Percentiles rank a stretch among this genome's conserved stretches.
Evolutionary conservation across 805 yeast species (phyloP).

Genomic region (Candida qinlingensis): DNA sequence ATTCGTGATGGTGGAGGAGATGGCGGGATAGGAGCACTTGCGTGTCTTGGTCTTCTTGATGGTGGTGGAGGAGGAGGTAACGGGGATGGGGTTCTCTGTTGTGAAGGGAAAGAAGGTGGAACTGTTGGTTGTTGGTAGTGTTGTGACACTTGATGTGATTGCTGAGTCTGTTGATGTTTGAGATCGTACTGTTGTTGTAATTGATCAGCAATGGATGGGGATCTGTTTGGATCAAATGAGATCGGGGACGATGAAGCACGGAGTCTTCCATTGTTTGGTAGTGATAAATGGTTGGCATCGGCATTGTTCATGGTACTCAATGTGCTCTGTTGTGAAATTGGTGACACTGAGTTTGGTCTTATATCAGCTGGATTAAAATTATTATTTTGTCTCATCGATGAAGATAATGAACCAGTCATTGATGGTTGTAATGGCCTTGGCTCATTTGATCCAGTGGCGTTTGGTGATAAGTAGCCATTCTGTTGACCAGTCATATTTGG

Average conservation of each 20-base stretch:
- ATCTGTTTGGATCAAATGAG: conserved; percentile 13
- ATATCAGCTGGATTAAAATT: neutral
- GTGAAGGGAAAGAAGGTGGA: conserved; percentile 1
- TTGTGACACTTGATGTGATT: too few relatives aligned
- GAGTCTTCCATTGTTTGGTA: conserved; percentile 7
- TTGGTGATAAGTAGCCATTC: conserved; percentile 13
- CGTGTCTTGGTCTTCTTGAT: conserved; percentile 31
- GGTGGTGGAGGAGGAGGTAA: conserved; percentile 36
- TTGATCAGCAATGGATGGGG: conserved; percentile 9
- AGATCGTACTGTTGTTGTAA: conserved; percentile 13
- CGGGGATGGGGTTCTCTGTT: conserved; percentile 16
- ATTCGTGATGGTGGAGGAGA: conserved; percentile 16
- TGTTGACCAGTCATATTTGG: conserved; percentile 3
- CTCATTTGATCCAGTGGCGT: conserved; percentile 6
- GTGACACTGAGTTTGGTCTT: conserved; percentile 8
- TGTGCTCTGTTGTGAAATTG: conserved; percentile 4
- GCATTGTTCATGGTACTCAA: conserved; percentile 11
- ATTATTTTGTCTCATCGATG: conserved; percentile 9
- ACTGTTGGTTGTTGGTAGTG: too few relatives aligned
- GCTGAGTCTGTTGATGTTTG: neutral
- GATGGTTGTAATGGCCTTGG: conserved; percentile 30
- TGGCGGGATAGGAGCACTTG: conserved; percentile 12
- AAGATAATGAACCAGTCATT: conserved; percentile 36
- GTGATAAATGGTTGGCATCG: too few relatives aligned
- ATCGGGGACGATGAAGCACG: conserved; percentile 22